phyloP scores from a whole-genome alignment of 768 basidiomycete species.

The Mycena maculata region DNA sequence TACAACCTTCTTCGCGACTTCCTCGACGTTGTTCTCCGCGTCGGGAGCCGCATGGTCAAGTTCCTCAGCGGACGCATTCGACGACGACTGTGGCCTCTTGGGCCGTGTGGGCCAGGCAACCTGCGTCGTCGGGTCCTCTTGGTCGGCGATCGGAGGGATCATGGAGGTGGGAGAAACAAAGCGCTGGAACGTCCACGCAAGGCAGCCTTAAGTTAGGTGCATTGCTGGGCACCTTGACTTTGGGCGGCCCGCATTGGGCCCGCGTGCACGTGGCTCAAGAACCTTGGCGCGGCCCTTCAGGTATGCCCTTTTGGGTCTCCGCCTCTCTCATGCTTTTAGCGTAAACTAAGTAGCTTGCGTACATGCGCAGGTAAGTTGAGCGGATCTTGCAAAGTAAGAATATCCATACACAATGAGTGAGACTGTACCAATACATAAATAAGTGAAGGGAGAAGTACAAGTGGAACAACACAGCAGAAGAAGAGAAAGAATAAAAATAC shows the following conservation, averaged over 20 bases:
- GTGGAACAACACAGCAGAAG: conserved; percentile 31
- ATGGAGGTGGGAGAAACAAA: conserved; percentile 49
- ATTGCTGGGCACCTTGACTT: neutral
- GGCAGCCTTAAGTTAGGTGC: conserved; percentile 21
- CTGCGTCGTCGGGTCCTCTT: conserved; percentile 82
- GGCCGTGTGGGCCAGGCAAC: conserved; percentile 75
- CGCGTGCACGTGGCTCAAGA: conserved; percentile 19
- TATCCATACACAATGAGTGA: conserved; percentile 34
- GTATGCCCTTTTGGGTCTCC: conserved; percentile 10
- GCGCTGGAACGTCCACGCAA: conserved; percentile 10
- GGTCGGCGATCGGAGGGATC: conserved; percentile 72
- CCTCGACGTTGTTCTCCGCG: conserved; percentile 17
- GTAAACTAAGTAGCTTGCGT: neutral
- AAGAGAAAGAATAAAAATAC: conserved; percentile 32
- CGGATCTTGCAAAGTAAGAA: conserved; percentile 17
- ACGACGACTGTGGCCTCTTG: conserved; percentile 21
- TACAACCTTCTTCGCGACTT: conserved; percentile 19
- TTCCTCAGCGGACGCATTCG: conserved; percentile 26
- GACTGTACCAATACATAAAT: conserved; percentile 38
- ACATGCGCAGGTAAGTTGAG: neutral
- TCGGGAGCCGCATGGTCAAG: conserved; percentile 20
- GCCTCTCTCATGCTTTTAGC: neutral
- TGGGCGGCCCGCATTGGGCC: neutral
- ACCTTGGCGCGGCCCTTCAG: too few relatives aligned
- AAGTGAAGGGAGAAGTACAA: conserved; percentile 33